A percentile compares a stretch with the other conserved stretches of the same genome.
These are phyloP conservation scores for Talaromyces thailandensis DNA, from an alignment of 495 filamentous ascomycete species.

Conservation along the genomic window DNA sequence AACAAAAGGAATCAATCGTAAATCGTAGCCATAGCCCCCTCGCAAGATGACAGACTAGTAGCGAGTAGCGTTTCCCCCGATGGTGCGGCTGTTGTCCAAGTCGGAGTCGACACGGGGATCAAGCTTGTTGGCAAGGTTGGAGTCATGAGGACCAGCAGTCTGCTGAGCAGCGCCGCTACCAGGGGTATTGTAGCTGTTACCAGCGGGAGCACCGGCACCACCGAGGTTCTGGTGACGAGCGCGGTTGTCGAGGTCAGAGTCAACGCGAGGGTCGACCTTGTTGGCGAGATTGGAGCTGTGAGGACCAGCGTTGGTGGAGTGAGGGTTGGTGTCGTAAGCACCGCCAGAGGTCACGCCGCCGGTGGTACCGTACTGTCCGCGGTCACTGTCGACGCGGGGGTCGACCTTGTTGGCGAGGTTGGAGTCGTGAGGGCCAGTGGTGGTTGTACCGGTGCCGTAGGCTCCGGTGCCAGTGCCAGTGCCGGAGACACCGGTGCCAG, in stretches of 20 bases:
- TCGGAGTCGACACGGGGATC: constrained; percentile 44
- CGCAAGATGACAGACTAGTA: neutral
- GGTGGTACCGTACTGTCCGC: constrained; percentile 8
- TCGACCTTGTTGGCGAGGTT: constrained; percentile 38
- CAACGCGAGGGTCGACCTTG: constrained; percentile 43
- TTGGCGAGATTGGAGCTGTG: constrained; percentile 30
- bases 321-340: neutral
- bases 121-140: constrained; percentile 34
- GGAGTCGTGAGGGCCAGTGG: constrained; percentile 25
- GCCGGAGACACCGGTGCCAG: neutral
- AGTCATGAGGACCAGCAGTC: constrained; percentile 33
- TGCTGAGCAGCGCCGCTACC: constrained; percentile 12
- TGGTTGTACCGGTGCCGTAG: constrained; percentile 2
- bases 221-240: constrained; percentile 15
- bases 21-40: neutral
- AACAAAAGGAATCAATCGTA: neutral
- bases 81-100: constrained; percentile 8
- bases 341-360: constrained; percentile 2
- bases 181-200: constrained; percentile 25
- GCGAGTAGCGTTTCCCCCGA: constrained; percentile 6
- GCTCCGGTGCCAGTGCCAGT: neutral
- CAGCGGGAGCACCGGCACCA: constrained; percentile 17
- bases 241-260: constrained; percentile 37
- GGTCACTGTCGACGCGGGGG: constrained; percentile 41
- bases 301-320: constrained; percentile 18